Conservation (phyloP, 805 yeast genomes). For the Ogataea trehaloabstinens region DNA sequence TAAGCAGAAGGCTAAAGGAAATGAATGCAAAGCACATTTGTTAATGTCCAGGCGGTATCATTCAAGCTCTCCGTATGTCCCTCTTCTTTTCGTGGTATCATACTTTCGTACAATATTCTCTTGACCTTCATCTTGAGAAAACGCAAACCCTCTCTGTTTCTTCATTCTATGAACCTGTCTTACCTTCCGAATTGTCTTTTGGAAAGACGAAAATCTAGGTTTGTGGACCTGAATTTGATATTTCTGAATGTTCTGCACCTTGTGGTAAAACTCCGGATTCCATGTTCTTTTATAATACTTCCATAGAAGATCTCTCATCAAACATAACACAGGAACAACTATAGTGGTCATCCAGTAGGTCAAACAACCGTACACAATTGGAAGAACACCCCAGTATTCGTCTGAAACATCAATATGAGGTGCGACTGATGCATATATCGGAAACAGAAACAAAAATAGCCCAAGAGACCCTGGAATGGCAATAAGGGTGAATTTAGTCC, state of each 20-base stretch:
- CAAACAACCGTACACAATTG: constrained; percentile 71
- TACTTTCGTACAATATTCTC: constrained; percentile 89
- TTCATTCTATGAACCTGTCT: constrained; percentile 98
- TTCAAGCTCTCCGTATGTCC: constrained; percentile 33
- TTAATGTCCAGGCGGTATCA: constrained; percentile 7
- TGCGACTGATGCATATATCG: constrained; percentile 80
- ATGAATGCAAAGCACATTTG: constrained; percentile 1
- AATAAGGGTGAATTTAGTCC: constrained; percentile 89
- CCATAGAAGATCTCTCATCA: constrained; percentile 88
- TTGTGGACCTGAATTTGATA: constrained; percentile 89
- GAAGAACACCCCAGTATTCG: constrained; percentile 80
- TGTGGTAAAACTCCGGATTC: constrained; percentile 88
- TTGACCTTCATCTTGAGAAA: constrained; percentile 93
- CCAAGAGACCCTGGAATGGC: constrained; percentile 94
- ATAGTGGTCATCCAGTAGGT: constrained; percentile 82
- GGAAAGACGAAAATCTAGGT: constrained; percentile 96
- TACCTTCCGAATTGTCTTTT: constrained; percentile 93
- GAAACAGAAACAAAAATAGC: constrained; percentile 84
- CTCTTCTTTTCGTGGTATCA: constrained; percentile 78
- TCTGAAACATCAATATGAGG: constrained; percentile 78
- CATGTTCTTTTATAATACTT: constrained; percentile 91
- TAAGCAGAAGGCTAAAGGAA: constrained; percentile 1
- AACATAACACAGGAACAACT: constrained; percentile 73
- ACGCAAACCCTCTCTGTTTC: constrained; percentile 97
- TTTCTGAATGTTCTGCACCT: constrained; percentile 95